A percentile compares a stretch with the other conserved stretches of the same genome.
phyloP scores from a whole-genome alignment of 2,329 filamentous ascomycete genomes.

The Calonectria hawksworthii region DNA sequence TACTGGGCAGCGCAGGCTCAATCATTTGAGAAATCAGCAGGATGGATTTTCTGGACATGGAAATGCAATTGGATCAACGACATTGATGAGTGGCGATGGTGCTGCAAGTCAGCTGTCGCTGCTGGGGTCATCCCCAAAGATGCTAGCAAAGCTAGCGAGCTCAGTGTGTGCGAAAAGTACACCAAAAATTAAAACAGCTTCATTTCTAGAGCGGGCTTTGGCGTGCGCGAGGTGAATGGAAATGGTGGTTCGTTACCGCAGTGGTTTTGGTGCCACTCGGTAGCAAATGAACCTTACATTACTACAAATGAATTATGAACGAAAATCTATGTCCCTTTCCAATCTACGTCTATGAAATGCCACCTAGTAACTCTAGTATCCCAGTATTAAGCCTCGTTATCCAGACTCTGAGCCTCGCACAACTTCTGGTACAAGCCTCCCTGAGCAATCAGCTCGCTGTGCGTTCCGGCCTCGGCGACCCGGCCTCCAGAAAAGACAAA shows the following conservation, averaged over 20 bases:
- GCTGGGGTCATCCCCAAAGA: slow-evolving; percentile 46
- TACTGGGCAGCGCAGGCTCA: slow-evolving; percentile 71
- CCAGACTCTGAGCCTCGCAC: slow-evolving; percentile 22
- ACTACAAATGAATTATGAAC: not conserved
- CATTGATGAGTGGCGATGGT: slow-evolving; percentile 63
- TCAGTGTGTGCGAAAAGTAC: slow-evolving; percentile 13
- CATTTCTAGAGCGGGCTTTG: too few relatives aligned
- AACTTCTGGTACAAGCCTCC: slow-evolving; percentile 23
- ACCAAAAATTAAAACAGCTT: not conserved
- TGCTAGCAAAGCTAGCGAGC: slow-evolving; percentile 31
- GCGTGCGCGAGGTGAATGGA: too few relatives aligned
- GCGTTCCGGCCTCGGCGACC: slow-evolving; percentile 8
- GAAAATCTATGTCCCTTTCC: not conserved
- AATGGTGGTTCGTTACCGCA: not conserved
- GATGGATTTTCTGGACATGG: slow-evolving; percentile 75
- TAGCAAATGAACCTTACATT: not conserved
- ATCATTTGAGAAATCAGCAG: slow-evolving; percentile 66
- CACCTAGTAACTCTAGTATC: not conserved
- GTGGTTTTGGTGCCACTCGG: too few relatives aligned
- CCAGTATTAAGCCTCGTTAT: not conserved
- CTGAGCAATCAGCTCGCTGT: slow-evolving; percentile 10
- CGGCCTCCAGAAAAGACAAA: slow-evolving; percentile 54
- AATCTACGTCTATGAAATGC: not conserved
- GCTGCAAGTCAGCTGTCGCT: slow-evolving; percentile 53
- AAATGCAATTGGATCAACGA: slow-evolving; percentile 57